Conservation (phyloP, 2,329 filamentous ascomycete genomes). For the Epichloe brachyelytri region DNA sequence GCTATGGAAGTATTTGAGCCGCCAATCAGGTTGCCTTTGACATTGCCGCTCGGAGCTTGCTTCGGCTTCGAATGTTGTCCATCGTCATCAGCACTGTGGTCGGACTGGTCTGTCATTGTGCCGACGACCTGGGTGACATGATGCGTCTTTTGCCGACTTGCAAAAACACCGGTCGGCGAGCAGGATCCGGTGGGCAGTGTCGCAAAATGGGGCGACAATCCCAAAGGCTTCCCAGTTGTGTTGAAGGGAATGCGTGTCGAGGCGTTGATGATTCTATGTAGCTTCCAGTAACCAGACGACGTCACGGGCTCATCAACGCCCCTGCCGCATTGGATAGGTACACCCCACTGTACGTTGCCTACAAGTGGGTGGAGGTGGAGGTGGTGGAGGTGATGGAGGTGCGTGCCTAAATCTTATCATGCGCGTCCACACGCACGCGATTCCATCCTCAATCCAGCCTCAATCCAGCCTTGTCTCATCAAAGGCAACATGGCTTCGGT, state of each 20-base stretch:
- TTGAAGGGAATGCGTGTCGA: neutral
- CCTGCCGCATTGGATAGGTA: neutral
- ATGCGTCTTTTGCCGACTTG: neutral
- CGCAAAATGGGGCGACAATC: neutral
- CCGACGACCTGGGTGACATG: conserved; percentile 1
- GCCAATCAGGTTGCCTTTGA: neutral
- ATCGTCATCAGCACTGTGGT: conserved; percentile 3
- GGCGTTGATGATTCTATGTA: neutral
- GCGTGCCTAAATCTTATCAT: neutral
- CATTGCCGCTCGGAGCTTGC: neutral
- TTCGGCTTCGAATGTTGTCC: neutral
- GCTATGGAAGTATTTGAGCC: neutral
- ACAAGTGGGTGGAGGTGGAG: no score
- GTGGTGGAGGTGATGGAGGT: no score
- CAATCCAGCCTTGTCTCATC: neutral
- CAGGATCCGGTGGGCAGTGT: neutral
- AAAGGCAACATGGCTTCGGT: conserved; percentile 63
- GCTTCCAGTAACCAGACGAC: neutral
- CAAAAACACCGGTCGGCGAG: neutral
- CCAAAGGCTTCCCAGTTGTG: neutral
- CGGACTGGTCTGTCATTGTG: conserved; percentile 7
- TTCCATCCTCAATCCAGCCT: neutral
- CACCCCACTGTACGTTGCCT: no score
- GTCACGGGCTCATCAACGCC: neutral
- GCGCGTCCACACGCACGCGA: conserved; percentile 2